Conservation (phyloP, 2,329 filamentous ascomycete species). For the Daldinia eschscholtzii region DNA sequence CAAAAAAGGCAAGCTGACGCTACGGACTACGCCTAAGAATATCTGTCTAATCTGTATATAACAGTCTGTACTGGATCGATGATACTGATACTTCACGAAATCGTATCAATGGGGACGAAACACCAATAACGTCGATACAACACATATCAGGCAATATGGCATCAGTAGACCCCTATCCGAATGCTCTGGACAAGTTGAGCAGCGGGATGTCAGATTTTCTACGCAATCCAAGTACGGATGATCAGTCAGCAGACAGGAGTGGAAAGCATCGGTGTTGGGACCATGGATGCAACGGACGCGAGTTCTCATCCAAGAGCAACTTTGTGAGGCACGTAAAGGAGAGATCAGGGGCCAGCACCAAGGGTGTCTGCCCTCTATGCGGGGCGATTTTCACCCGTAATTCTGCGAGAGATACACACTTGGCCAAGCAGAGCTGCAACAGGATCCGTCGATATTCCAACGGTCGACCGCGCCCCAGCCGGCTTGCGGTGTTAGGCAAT, state of each 20-base stretch:
- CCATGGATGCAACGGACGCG: constrained; percentile 49
- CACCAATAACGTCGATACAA: constrained; percentile 38
- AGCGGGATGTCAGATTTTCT: constrained; percentile 40
- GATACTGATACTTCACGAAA: constrained; percentile 39
- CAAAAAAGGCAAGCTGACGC: constrained; percentile 36
- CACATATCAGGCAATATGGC: constrained; percentile 38
- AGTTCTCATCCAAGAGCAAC: constrained; percentile 50
- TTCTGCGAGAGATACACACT: constrained; percentile 48
- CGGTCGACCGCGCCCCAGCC: constrained; percentile 48
- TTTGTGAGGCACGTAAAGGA: constrained; percentile 50
- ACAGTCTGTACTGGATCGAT: constrained; percentile 41
- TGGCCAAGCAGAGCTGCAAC: constrained; percentile 50
- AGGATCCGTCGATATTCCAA: constrained; percentile 50
- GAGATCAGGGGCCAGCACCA: constrained; percentile 46
- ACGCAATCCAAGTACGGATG: constrained; percentile 35
- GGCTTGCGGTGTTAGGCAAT: constrained; percentile 47
- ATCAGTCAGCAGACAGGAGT: constrained; percentile 31
- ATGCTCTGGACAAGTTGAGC: constrained; percentile 37
- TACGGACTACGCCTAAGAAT: background rate
- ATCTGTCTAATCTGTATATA: constrained; percentile 20
- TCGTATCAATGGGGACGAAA: constrained; percentile 40
- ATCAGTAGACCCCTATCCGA: constrained; percentile 34
- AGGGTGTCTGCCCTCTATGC: constrained; percentile 48
- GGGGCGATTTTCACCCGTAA: constrained; percentile 49
- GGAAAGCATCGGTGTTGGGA: constrained; percentile 49